phyloP scores from a whole-genome alignment of 306 rosid genomes.

The Vigna angularis region DNA sequence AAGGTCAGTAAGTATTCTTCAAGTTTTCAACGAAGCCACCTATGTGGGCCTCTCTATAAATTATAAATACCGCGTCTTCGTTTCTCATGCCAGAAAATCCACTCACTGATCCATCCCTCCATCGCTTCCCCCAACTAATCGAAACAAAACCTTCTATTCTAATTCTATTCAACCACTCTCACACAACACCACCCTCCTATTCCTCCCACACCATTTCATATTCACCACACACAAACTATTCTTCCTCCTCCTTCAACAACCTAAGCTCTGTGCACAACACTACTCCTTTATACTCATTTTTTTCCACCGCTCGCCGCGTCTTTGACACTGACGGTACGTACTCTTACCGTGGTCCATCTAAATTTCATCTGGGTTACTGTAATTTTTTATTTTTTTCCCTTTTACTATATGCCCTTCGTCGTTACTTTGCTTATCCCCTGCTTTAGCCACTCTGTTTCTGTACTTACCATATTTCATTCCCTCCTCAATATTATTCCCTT shows the following conservation, averaged over 20 bases:
- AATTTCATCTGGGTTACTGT: background rate
- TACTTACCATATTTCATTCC: background rate
- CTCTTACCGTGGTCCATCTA: constrained; percentile 31
- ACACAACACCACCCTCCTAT: background rate
- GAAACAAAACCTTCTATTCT: no score
- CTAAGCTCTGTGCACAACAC: background rate
- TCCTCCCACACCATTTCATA: no score
- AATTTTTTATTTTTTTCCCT: background rate
- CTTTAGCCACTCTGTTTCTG: constrained; percentile 28
- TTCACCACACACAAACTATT: no score
- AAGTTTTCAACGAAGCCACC: no score
- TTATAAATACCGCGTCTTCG: constrained; percentile 34
- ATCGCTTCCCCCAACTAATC: background rate
- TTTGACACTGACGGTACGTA: constrained; percentile 44
- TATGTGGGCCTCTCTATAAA: background rate
- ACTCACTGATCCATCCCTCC: constrained; percentile 5
- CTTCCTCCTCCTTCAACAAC: background rate
- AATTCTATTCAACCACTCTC: background rate
- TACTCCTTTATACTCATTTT: background rate
- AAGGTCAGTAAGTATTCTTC: no score
- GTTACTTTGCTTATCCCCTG: constrained; percentile 30
- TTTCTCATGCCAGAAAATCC: constrained; percentile 22
- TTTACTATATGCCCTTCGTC: background rate
- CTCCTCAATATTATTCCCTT: background rate
- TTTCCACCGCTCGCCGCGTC: constrained; percentile 42